Evolutionary conservation across 192 early-diverging fungal species (phyloP).

Genomic region (Helicostylum pulchrum): DNA sequence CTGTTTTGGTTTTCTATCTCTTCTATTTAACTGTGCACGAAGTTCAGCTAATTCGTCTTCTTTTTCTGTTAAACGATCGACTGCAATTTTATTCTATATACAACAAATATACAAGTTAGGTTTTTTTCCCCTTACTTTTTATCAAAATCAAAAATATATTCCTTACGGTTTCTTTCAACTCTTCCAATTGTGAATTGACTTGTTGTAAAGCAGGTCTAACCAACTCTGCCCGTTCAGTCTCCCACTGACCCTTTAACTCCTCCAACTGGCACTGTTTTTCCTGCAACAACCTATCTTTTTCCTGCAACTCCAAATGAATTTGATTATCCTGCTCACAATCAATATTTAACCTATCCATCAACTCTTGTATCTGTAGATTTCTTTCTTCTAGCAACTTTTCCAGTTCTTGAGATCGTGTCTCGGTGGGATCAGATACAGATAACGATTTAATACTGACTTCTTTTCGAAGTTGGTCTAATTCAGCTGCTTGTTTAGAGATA

Average conservation of each 20-base stretch:
- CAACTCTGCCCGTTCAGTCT: conserved; percentile 27
- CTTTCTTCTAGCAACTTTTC: conserved; percentile 11
- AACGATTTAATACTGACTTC: neutral
- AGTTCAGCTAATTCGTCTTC: conserved; percentile 29
- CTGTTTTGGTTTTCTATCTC: conserved; percentile 15
- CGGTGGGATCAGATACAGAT: no score
- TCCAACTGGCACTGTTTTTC: conserved; percentile 24
- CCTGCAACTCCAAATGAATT: conserved; percentile 11
- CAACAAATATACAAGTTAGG: neutral
- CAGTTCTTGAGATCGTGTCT: neutral
- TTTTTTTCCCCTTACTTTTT: no score
- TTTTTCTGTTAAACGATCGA: conserved; percentile 27
- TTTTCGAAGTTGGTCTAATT: conserved; percentile 28
- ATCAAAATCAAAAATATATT: no score
- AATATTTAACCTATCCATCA: neutral
- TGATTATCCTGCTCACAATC: neutral
- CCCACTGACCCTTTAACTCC: conserved; percentile 12
- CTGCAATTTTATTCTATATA: conserved; percentile 26
- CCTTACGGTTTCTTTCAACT: conserved; percentile 21
- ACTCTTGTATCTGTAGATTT: conserved; percentile 1
- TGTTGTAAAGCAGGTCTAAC: conserved; percentile 32
- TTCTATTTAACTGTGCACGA: conserved; percentile 21
- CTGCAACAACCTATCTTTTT: conserved; percentile 25
- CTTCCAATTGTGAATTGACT: conserved; percentile 28
- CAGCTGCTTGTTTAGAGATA: conserved; percentile 30